A percentile compares a stretch with the other conserved stretches of the same genome.
phyloP scores from a whole-genome alignment of 2,329 filamentous ascomycete genomes.

The Fusarium sp. region DNA sequence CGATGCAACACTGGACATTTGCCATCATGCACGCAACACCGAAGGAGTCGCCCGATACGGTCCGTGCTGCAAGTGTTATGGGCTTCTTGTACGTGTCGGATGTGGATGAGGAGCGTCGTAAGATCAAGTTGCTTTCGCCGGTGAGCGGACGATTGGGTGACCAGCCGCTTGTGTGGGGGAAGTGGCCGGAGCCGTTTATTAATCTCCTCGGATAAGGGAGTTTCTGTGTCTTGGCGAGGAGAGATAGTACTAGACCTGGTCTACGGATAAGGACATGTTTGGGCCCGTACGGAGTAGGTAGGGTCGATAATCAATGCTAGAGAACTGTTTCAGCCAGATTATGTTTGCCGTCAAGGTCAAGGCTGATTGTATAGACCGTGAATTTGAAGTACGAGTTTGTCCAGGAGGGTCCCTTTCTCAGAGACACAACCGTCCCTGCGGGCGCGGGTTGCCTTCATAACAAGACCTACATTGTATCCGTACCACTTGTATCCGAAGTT shows the following conservation, averaged over 20 bases:
- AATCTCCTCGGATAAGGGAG: slow-evolving; percentile 71
- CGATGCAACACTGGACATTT: slow-evolving; percentile 83
- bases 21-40: slow-evolving; percentile 84
- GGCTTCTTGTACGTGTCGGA: slow-evolving; percentile 94
- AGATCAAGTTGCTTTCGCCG: slow-evolving; percentile 84
- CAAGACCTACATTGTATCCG: background rate
- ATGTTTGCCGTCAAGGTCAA: background rate
- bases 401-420: background rate
- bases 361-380: background rate
- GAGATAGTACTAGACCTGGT: background rate
- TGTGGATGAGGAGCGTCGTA: slow-evolving; percentile 85
- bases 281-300: background rate
- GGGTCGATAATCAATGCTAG: background rate
- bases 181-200: slow-evolving; percentile 86
- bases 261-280: background rate
- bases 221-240: background rate
- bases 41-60: slow-evolving; percentile 75
- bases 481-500: background rate
- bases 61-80: slow-evolving; percentile 86
- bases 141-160: slow-evolving; percentile 84
- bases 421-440: background rate
- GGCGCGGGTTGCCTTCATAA: background rate
- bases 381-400: background rate
- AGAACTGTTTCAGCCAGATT: background rate
- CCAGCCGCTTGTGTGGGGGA: slow-evolving; percentile 84